Conservation (phyloP, 495 filamentous ascomycete genomes). For the Penicillium goetzii region DNA sequence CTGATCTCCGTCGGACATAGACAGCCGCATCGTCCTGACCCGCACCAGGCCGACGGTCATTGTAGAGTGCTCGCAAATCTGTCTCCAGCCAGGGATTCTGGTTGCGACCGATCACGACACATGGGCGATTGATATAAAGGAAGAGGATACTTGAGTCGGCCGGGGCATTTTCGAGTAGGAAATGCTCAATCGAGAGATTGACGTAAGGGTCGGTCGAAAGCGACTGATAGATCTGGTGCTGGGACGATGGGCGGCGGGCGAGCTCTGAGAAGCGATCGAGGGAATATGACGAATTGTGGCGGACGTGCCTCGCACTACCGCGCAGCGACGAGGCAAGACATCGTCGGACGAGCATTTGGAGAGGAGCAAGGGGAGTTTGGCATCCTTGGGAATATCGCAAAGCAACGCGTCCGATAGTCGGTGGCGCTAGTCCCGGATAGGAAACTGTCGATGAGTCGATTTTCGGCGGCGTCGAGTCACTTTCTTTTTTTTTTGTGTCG, state of each 20-base stretch:
- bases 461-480: slow-evolving; percentile 16
- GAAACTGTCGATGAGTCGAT: slow-evolving; percentile 35
- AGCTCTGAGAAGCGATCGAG: slow-evolving; percentile 47
- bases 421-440: slow-evolving; percentile 39
- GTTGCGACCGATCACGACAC: slow-evolving; percentile 90
- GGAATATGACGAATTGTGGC: slow-evolving; percentile 42
- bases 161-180: slow-evolving; percentile 74
- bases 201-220: slow-evolving; percentile 74
- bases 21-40: slow-evolving; percentile 41
- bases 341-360: slow-evolving; percentile 28
- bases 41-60: slow-evolving; percentile 31
- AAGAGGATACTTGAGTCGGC: slow-evolving; percentile 76
- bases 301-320: slow-evolving; percentile 21
- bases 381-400: slow-evolving; percentile 17
- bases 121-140: slow-evolving; percentile 83
- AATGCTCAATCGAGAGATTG: slow-evolving; percentile 95
- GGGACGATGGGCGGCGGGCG: slow-evolving; percentile 48
- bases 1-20: slow-evolving; percentile 80
- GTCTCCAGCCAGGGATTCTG: slow-evolving; percentile 97
- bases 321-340: slow-evolving; percentile 18
- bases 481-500: slow-evolving; percentile 19
- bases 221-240: slow-evolving; percentile 77
- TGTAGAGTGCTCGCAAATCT: slow-evolving; percentile 64
- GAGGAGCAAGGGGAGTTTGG: slow-evolving; percentile 17
- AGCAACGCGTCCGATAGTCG: slow-evolving; percentile 34